Percentiles rank a stretch among this genome's conserved stretches.
Conservation (phyloP, 2,329 filamentous ascomycete species). For the Botryotinia globosa region DNA sequence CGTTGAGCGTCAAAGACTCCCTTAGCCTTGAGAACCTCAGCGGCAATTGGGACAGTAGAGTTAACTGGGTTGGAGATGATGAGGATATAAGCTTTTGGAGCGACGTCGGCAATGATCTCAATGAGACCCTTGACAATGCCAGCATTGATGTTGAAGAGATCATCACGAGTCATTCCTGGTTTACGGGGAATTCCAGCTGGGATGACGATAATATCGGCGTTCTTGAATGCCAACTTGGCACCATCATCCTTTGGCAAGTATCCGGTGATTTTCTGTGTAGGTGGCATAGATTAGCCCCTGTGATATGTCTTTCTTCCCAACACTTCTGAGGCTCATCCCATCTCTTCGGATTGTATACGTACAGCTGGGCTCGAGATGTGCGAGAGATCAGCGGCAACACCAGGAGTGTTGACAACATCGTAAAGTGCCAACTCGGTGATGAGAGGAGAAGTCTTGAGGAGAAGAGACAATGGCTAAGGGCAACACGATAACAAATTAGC, state of each 20-base stretch:
- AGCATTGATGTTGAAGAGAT: conserved; percentile 99
- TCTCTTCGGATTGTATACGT: conserved; percentile 3
- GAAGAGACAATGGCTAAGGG: conserved; percentile 79
- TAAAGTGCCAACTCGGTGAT: conserved; percentile 86
- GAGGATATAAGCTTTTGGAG: conserved; percentile 90
- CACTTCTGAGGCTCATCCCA: too few relatives aligned
- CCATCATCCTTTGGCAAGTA: conserved; percentile 76
- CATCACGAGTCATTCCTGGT: conserved; percentile 99
- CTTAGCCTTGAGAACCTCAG: conserved; percentile 92
- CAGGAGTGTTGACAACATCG: conserved; percentile 69
- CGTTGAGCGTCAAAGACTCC: conserved; percentile 99
- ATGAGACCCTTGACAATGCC: conserved; percentile 98
- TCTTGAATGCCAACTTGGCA: conserved; percentile 77
- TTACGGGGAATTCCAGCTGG: conserved; percentile 91
- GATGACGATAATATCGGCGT: conserved; percentile 91
- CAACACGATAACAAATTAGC: neutral
- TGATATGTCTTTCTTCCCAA: neutral
- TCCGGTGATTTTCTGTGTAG: conserved; percentile 80
- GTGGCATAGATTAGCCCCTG: neutral
- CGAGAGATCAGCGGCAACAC: conserved; percentile 95
- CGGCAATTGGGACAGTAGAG: conserved; percentile 96
- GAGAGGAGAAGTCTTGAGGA: conserved; percentile 90
- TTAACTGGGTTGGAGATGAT: conserved; percentile 99
- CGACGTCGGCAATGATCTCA: conserved; percentile 85
- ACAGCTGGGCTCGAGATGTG: conserved; percentile 72